phyloP scores from a whole-genome alignment of 2,329 filamentous ascomycete species.

The Diaporthe citriasiana region DNA sequence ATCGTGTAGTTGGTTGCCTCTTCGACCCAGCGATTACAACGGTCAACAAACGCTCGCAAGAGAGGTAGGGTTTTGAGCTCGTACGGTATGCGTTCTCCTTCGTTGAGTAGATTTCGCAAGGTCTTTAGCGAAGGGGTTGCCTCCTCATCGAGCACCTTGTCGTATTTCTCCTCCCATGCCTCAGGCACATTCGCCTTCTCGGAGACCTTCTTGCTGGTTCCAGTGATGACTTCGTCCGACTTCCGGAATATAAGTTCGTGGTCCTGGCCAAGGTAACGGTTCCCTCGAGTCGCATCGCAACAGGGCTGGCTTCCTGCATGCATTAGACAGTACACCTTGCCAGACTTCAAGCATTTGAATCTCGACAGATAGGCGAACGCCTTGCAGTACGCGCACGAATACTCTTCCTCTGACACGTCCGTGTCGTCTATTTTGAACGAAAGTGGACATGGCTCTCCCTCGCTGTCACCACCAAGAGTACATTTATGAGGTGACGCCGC shows the following conservation, averaged over 20 bases:
- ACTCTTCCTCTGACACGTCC: constrained; percentile 90
- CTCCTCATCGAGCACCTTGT: constrained; percentile 86
- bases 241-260: constrained; percentile 86
- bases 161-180: constrained; percentile 90
- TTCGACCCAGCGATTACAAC: constrained; percentile 98
- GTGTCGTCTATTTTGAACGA: constrained; percentile 76
- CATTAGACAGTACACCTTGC: constrained; percentile 84
- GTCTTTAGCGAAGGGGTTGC: constrained; percentile 87
- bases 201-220: constrained; percentile 79
- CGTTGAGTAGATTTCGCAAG: constrained; percentile 85
- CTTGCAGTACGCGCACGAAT: constrained; percentile 93
- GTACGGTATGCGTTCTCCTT: constrained; percentile 97
- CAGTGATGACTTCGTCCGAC: constrained; percentile 77
- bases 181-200: constrained; percentile 91
- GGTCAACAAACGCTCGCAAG: constrained; percentile 90
- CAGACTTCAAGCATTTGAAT: constrained; percentile 85
- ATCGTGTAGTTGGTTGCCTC: constrained; percentile 97
- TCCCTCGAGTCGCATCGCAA: constrained; percentile 76
- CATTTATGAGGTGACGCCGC: constrained; percentile 69
- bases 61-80: constrained; percentile 85
- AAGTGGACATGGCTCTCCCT: constrained; percentile 69
- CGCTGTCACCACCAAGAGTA: constrained; percentile 59
- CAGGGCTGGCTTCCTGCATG: constrained; percentile 87
- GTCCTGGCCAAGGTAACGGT: constrained; percentile 77
- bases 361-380: constrained; percentile 91